A percentile compares a stretch with the other conserved stretches of the same genome.
Conservation (phyloP, 805 yeast genomes). For the Cyberlindnera veronae region DNA sequence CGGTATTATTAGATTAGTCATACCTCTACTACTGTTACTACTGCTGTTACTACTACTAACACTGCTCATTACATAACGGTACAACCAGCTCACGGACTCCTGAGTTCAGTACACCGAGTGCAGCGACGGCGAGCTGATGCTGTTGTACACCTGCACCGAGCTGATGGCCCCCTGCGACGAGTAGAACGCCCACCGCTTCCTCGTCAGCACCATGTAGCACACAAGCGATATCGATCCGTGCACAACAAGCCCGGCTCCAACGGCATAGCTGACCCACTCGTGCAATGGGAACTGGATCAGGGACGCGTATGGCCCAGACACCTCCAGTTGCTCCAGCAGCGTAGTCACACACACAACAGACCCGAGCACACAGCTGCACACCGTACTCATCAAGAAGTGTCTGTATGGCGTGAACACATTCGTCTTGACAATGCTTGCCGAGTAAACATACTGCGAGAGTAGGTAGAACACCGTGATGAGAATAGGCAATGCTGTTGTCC, state of each 20-base stretch:
- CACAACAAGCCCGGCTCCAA: neutral
- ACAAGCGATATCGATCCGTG: slow-evolving; percentile 1
- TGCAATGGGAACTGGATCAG: slow-evolving; percentile 1
- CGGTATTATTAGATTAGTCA: too few relatives aligned
- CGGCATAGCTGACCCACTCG: slow-evolving; percentile 1
- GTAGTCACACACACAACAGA: slow-evolving; percentile 16
- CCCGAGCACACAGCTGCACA: slow-evolving; percentile 26
- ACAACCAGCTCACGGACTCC: too few relatives aligned
- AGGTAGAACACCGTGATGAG: slow-evolving; percentile 26
- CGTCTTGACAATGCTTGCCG: slow-evolving; percentile 73
- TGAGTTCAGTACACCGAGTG: slow-evolving; percentile 8
- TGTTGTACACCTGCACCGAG: slow-evolving; percentile 16
- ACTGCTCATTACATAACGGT: too few relatives aligned
- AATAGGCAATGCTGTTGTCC: slow-evolving; percentile 23
- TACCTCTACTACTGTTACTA: too few relatives aligned
- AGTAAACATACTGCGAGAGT: slow-evolving; percentile 33
- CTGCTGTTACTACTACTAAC: too few relatives aligned
- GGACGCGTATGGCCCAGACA: neutral
- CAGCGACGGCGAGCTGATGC: slow-evolving; percentile 16
- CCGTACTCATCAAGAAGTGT: slow-evolving; percentile 82
- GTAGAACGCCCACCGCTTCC: neutral
- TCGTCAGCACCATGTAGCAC: slow-evolving; percentile 1
- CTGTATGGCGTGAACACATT: slow-evolving; percentile 83
- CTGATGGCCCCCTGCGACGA: neutral
- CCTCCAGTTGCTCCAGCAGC: neutral